A percentile compares a stretch with the other conserved stretches of the same genome.
These are phyloP conservation scores for Aureobasidium lini DNA, from an alignment of 2,329 filamentous ascomycete genomes.

Conservation along the genomic window DNA sequence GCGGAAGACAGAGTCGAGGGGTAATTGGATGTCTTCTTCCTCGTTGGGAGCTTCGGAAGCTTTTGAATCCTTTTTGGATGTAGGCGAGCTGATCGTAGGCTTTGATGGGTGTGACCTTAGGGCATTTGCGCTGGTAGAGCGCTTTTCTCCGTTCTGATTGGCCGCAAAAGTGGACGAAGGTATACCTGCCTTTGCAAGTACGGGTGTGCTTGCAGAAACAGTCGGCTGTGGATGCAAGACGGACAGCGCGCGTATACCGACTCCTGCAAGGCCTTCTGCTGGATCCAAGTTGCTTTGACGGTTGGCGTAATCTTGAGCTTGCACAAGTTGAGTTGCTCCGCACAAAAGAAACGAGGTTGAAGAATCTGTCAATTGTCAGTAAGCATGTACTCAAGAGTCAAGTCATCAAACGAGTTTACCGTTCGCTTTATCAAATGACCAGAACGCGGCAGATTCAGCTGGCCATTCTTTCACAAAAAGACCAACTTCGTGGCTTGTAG, in stretches of 20 bases:
- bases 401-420: too few species aligned
- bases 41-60: not conserved
- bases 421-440: conserved; percentile 52
- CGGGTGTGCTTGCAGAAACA: conserved; percentile 1
- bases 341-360: conserved; percentile 40
- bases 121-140: conserved; percentile 16
- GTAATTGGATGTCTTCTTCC: conserved; percentile 15
- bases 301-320: conserved; percentile 50
- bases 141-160: conserved; percentile 28
- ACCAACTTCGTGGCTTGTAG: conserved; percentile 68
- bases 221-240: conserved; percentile 13
- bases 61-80: not conserved
- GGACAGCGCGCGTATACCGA: conserved; percentile 24
- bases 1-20: conserved; percentile 47
- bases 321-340: conserved; percentile 49
- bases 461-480: conserved; percentile 65
- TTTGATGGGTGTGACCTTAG: not conserved
- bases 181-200: conserved; percentile 25
- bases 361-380: conserved; percentile 18
- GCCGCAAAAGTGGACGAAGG: conserved; percentile 33
- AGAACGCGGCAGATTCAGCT: conserved; percentile 49
- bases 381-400: not conserved
- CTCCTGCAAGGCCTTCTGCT: conserved; percentile 25
- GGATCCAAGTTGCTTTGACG: conserved; percentile 24
- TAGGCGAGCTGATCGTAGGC: not conserved